These are phyloP conservation scores for Boletus bicolor DNA, from an alignment of 768 basidiomycete genomes.

Conservation along the genomic window DNA sequence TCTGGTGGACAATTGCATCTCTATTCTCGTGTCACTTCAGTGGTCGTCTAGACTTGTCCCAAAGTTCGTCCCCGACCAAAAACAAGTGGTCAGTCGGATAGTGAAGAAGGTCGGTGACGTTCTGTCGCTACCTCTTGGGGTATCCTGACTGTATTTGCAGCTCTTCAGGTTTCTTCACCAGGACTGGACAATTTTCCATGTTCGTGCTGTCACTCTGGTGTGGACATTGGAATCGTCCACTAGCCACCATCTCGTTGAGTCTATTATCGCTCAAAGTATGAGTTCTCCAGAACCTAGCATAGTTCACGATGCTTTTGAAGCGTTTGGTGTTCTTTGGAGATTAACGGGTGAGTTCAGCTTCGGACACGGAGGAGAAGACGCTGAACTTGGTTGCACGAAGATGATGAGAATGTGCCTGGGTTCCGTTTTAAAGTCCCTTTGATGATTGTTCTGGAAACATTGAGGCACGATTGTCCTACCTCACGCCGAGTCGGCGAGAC, in stretches of 20 bases:
- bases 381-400: conserved; percentile 36
- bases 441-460: conserved; percentile 80
- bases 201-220: conserved; percentile 74
- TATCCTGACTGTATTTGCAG: conserved; percentile 33
- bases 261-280: conserved; percentile 73
- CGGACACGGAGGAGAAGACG: not conserved
- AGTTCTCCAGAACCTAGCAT: conserved; percentile 47
- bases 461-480: conserved; percentile 72
- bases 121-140: not conserved
- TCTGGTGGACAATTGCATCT: conserved; percentile 60
- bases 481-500: conserved; percentile 83
- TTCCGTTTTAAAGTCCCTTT: conserved; percentile 81
- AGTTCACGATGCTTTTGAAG: conserved; percentile 66
- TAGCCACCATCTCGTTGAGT: conserved; percentile 66
- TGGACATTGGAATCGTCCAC: conserved; percentile 68
- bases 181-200: conserved; percentile 68
- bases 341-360: conserved; percentile 57
- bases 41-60: conserved; percentile 50
- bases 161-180: conserved; percentile 73
- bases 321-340: conserved; percentile 92
- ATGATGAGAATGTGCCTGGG: conserved; percentile 79
- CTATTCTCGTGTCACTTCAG: conserved; percentile 54
- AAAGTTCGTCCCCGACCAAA: conserved; percentile 50
- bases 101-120: conserved; percentile 42
- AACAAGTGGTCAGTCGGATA: conserved; percentile 56